Evolutionary conservation across 306 rosid species (phyloP).

Genomic region (Echinosophora koreensis): DNA sequence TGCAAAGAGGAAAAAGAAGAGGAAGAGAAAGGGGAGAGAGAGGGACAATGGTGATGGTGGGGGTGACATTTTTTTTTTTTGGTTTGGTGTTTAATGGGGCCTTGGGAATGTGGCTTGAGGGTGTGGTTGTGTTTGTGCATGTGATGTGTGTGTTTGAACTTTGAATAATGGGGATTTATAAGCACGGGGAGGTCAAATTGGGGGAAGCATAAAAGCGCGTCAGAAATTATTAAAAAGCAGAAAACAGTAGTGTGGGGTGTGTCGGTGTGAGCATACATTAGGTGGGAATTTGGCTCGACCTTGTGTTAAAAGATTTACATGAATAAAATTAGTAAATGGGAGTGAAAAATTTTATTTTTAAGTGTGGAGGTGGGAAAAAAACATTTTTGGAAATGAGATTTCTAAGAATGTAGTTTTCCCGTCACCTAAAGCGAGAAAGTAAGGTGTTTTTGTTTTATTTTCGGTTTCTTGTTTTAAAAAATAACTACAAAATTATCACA

Average conservation of each 20-base stretch:
- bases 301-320: too few species aligned
- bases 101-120: neutral
- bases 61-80: slow-evolving; percentile 29
- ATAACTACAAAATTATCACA: too few species aligned
- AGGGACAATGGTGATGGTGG: neutral
- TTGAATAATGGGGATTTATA: slow-evolving; percentile 41
- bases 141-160: neutral
- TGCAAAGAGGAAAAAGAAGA: slow-evolving; percentile 37
- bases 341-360: too few species aligned
- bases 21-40: slow-evolving; percentile 17
- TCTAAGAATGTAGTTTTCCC: too few species aligned
- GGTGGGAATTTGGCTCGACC: neutral
- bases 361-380: too few species aligned
- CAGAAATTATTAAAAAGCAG: neutral
- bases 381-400: too few species aligned
- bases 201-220: slow-evolving; percentile 46
- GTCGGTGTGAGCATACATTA: slow-evolving; percentile 40
- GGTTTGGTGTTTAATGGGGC: neutral
- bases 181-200: neutral
- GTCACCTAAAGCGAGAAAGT: too few species aligned
- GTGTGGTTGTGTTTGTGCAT: slow-evolving; percentile 30
- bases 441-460: too few species aligned
- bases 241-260: slow-evolving; percentile 36
- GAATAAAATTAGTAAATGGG: too few species aligned
- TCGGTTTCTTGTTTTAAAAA: too few species aligned